Base-by-base conservation (phyloP, 352 stramenopile genomes). In the Saprolegnia parasitica region DNA sequence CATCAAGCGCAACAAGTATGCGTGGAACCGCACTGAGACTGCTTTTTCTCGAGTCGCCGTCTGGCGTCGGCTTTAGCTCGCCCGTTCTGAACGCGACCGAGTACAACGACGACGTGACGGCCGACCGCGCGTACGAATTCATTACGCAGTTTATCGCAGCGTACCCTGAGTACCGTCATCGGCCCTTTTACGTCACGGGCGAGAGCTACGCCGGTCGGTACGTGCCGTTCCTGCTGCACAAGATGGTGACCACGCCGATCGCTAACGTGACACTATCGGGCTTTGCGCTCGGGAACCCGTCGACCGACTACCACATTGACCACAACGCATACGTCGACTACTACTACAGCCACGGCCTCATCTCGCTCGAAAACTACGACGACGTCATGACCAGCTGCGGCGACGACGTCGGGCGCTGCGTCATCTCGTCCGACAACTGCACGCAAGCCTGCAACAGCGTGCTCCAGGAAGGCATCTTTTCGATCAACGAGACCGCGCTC, bases 181-280 rank as follows among this genome's bases (percentile, higher is more conserved):
- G 80, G n/a, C 78, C 87, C 18, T 86, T 96, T 39, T 95, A 87
- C 80, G 80, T 97, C 63, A 91, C 80, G 5, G 86, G 84, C 15
- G 89, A 97, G 80, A 93, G 79, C 55, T 96, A 96, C 73, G 89
- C 83, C 26, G 88, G 88, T 8, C 81, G 93, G 64, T 96, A 97
- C 77, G 81, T 96, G 42, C 87, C 87, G 39, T 91, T 79, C 71
- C 68, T 95, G 11, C 84, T 89, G 11, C 71, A 87, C 54, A 71
- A 78, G 63, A 74, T 96, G 21, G 68, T 93, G 21, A 72, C 81
- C 24, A 67, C 78, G 42, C 80, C 81, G 13, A 54, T 88, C 15
- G 67, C 74, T 5, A 73, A 71, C 18, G 78, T 85, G 54, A 88
- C 86, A 24, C 78, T 89, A 45, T 72, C 72, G 61, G 81, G 83